Evolutionary conservation across 768 basidiomycete species (phyloP), one percentile per base, ranked within the genome.

Genomic region (Candolleomyces aberdarensis): DNA sequence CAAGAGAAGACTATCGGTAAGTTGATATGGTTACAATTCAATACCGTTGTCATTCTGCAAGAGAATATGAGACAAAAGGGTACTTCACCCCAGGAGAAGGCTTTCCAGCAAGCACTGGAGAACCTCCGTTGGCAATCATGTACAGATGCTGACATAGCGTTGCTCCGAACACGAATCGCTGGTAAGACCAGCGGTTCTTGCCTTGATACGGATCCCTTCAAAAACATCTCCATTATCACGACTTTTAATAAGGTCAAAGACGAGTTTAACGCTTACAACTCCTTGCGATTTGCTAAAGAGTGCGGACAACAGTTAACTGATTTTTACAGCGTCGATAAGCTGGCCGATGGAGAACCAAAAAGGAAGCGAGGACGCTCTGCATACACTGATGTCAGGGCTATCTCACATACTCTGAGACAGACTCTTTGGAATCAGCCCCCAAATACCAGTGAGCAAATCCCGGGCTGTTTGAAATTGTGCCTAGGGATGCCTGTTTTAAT

Each of bases 121-220:
- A 78, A 80, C 64, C 73, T 79, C 75, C 36, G 74, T 29, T 80
- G 77, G 58, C 71, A 70, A 29, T 63, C 72, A 0, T 82, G 79
- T 63, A 78, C 76, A 1, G 6, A 19, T 1, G 72, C 65, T 19
- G 79, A 82, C 60, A 63, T 81, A 10, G 47, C 15, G 1, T 77
- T 80, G 59, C 57, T 81, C 3, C 39, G 62, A 13, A 68, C 67
- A 5, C n/a, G 67, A 10, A 59, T 76, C 3, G 60, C 70, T 4
- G 65, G 70, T 15, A 49, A 36, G 0, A 10, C n/a, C 14, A 52
- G 58, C 1, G 61, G 58, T 11, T 60, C 64, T 1, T 56, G 26
- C 36, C 39, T 73, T 20, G 41, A 47, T 32, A 60, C 64, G 26
- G 31, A 15, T 1, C n/a, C 53, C 3, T 80, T 76, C 54, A 31